phyloP scores from a whole-genome alignment of 805 yeast genomes.

The Ogataea corticis region DNA sequence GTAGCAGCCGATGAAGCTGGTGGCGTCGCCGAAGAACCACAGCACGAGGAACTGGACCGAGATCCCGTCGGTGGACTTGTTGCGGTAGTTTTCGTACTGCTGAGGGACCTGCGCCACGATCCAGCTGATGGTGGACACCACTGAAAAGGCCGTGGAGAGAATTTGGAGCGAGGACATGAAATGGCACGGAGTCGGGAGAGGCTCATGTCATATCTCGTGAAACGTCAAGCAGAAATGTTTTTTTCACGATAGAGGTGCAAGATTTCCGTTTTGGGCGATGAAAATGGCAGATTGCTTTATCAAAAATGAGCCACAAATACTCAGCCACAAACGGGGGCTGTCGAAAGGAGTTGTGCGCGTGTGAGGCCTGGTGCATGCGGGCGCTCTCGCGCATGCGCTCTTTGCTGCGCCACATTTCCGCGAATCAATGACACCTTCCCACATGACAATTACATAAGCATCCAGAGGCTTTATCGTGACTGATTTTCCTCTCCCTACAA shows the following conservation, averaged over 20 bases:
- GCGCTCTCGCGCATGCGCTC: no score
- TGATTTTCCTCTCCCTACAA: not conserved
- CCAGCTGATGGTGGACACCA: slow-evolving; percentile 36
- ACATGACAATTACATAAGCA: slow-evolving; percentile 1
- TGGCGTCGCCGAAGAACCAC: slow-evolving; percentile 37
- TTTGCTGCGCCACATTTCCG: no score
- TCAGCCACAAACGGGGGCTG: not conserved
- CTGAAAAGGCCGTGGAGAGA: slow-evolving; percentile 25
- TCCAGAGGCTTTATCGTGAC: slow-evolving; percentile 1
- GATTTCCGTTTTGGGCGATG: not conserved
- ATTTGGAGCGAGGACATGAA: slow-evolving; percentile 1
- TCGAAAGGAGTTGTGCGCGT: not conserved
- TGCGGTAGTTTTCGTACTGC: slow-evolving; percentile 33
- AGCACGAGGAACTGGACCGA: slow-evolving; percentile 32
- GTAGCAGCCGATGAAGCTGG: slow-evolving; percentile 61
- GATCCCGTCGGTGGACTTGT: slow-evolving; percentile 34
- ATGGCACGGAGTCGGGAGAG: not conserved
- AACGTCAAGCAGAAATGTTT: no score
- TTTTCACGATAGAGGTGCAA: not conserved
- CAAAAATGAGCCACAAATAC: not conserved
- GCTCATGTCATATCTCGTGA: no score
- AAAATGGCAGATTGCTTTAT: not conserved
- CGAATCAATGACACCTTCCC: not conserved
- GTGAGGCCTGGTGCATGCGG: no score
- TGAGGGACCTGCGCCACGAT: slow-evolving; percentile 39